Conservation (phyloP, 257 asterid species). For the Echites panduratus region DNA sequence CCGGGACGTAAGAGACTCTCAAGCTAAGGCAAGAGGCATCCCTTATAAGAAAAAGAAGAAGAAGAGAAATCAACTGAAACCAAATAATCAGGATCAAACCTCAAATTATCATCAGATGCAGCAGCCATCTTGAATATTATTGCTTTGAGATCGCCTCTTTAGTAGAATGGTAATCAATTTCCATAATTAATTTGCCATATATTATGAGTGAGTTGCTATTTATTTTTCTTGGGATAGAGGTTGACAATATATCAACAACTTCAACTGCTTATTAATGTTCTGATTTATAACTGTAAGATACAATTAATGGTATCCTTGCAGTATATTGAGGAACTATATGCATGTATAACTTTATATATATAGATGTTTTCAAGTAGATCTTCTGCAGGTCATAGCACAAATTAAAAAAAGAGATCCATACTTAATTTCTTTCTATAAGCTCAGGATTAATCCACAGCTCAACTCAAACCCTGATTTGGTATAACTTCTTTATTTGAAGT, state of each 20-base stretch:
- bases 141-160: background rate
- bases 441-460: background rate
- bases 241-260: constrained; percentile 1
- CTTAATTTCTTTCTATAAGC: background rate
- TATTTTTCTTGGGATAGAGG: background rate
- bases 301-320: background rate
- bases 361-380: background rate
- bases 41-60: constrained; percentile 82
- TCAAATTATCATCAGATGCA: background rate
- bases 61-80: constrained; percentile 31
- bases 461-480: constrained; percentile 13
- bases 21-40: constrained; percentile 83
- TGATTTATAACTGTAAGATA: background rate
- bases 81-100: background rate
- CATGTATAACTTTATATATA: background rate
- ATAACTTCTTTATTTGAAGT: background rate
- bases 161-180: constrained; percentile 16
- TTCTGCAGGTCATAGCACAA: background rate
- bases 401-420: background rate
- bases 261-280: background rate
- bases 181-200: constrained; percentile 1
- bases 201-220: constrained; percentile 6
- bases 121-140: constrained; percentile 3
- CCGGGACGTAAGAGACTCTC: constrained; percentile 67
- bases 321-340: constrained; percentile 3